Percentiles rank a stretch among this genome's conserved stretches.
phyloP scores from a whole-genome alignment of 331 rosid species.

The Acacia concinna region DNA sequence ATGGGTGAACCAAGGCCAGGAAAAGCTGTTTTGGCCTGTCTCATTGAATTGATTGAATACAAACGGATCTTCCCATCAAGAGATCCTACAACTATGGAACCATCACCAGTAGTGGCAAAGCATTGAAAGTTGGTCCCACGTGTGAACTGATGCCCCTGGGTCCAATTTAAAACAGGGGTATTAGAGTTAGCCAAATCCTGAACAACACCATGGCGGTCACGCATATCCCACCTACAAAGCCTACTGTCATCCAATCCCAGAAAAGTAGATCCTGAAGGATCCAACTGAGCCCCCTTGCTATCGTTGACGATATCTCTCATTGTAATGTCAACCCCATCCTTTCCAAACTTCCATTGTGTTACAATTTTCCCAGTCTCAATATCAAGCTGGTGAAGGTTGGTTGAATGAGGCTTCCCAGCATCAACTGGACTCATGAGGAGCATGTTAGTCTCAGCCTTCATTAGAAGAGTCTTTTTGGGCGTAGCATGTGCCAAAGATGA shows the following conservation, averaged over 20 bases:
- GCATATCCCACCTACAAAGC: slow-evolving; percentile 99
- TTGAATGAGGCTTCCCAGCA: slow-evolving; percentile 72
- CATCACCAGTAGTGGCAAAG: slow-evolving; percentile 97
- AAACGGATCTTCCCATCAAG: slow-evolving; percentile 92
- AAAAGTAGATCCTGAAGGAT: slow-evolving; percentile 91
- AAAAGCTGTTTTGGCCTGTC: slow-evolving; percentile 92
- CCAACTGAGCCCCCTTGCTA: slow-evolving; percentile 87
- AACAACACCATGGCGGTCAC: slow-evolving; percentile 88
- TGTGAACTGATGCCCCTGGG: slow-evolving; percentile 92
- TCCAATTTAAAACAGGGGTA: slow-evolving; percentile 83
- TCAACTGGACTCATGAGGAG: slow-evolving; percentile 90
- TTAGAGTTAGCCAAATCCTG: slow-evolving; percentile 69
- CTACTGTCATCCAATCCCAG: slow-evolving; percentile 94
- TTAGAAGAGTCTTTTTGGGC: slow-evolving; percentile 83
- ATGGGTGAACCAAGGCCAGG: slow-evolving; percentile 98
- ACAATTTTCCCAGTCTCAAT: slow-evolving; percentile 91
- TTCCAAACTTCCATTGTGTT: slow-evolving; percentile 86
- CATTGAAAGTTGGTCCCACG: slow-evolving; percentile 95
- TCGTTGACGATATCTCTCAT: slow-evolving; percentile 95
- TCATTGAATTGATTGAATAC: slow-evolving; percentile 84
- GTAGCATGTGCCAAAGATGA: slow-evolving; percentile 49
- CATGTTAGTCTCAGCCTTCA: slow-evolving; percentile 97
- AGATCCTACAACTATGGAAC: slow-evolving; percentile 93
- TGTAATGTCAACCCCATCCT: slow-evolving; percentile 91
- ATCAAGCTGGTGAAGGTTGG: slow-evolving; percentile 88